A percentile compares a stretch with the other conserved stretches of the same genome.
Conservation (phyloP, 1,139 yeast species). For the Candida buenavistaensis region DNA sequence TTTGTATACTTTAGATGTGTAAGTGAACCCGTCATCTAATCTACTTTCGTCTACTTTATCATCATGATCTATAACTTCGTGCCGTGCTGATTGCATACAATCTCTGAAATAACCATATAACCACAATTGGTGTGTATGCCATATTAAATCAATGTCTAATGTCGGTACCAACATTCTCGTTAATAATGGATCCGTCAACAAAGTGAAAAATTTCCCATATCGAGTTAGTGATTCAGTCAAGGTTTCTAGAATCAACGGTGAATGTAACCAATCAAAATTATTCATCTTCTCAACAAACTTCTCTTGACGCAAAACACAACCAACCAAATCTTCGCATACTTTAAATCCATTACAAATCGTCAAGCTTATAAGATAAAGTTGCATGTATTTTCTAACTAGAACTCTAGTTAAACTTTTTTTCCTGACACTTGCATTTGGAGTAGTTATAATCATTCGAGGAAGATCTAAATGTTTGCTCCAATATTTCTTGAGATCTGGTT, state of each 20-base stretch:
- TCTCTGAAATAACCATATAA: slow-evolving; percentile 23
- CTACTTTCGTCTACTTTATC: slow-evolving; percentile 15
- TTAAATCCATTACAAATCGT: slow-evolving; percentile 17
- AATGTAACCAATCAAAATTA: slow-evolving; percentile 27
- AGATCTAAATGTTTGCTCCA: too few species aligned
- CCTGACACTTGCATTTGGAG: neutral
- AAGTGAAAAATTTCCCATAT: neutral
- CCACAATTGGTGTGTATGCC: slow-evolving; percentile 42
- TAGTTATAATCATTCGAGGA: too few species aligned
- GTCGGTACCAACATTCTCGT: slow-evolving; percentile 30
- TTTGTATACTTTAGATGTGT: slow-evolving; percentile 16
- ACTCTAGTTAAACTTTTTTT: neutral
- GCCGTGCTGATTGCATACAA: slow-evolving; percentile 14
- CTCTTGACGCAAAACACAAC: slow-evolving; percentile 30
- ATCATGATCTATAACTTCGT: slow-evolving; percentile 16
- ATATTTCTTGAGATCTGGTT: too few species aligned
- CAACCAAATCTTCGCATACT: slow-evolving; percentile 29
- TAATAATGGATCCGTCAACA: slow-evolving; percentile 3
- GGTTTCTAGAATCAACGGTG: slow-evolving; percentile 17
- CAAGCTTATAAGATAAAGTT: slow-evolving; percentile 20
- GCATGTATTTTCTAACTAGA: slow-evolving; percentile 16
- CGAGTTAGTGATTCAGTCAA: neutral
- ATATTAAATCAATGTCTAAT: slow-evolving; percentile 37
- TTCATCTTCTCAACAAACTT: slow-evolving; percentile 30
- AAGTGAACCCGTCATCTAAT: slow-evolving; percentile 13